Conservation (phyloP, 108 stramenopile genomes). For the Mediolabrus comicus region DNA sequence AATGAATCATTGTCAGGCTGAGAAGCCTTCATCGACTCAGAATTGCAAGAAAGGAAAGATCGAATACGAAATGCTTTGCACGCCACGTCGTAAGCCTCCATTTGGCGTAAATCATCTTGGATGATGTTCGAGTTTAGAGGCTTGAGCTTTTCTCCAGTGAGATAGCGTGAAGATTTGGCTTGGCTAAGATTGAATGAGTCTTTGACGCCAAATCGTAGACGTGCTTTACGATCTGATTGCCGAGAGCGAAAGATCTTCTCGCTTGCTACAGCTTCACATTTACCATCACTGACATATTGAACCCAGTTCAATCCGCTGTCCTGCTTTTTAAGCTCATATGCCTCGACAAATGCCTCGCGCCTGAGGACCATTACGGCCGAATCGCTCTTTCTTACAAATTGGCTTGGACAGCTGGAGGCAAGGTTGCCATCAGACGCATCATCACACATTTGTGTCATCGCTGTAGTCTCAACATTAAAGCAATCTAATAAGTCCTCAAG, state of each 20-base stretch:
- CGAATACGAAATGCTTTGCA: background rate
- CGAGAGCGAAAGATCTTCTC: background rate
- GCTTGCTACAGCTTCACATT: background rate
- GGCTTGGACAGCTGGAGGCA: background rate
- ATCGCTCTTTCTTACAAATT: background rate
- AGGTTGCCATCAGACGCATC: background rate
- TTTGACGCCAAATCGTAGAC: background rate
- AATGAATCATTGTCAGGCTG: no score
- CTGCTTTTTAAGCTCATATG: background rate
- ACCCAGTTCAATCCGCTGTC: background rate
- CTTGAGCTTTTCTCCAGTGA: background rate
- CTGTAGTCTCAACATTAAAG: background rate
- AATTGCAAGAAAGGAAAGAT: background rate
- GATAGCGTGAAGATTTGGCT: background rate
- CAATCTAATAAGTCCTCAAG: slow-evolving; percentile 2
- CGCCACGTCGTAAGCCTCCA: background rate
- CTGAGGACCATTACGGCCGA: background rate
- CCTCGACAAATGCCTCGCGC: background rate
- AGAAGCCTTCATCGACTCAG: background rate
- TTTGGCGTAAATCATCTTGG: background rate
- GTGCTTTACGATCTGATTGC: background rate
- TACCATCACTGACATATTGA: background rate
- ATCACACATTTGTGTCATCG: background rate
- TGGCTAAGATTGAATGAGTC: background rate
- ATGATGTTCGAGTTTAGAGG: background rate